phyloP scores from a whole-genome alignment of 139 green algal genomes.

The Picocystis salinarum region DNA sequence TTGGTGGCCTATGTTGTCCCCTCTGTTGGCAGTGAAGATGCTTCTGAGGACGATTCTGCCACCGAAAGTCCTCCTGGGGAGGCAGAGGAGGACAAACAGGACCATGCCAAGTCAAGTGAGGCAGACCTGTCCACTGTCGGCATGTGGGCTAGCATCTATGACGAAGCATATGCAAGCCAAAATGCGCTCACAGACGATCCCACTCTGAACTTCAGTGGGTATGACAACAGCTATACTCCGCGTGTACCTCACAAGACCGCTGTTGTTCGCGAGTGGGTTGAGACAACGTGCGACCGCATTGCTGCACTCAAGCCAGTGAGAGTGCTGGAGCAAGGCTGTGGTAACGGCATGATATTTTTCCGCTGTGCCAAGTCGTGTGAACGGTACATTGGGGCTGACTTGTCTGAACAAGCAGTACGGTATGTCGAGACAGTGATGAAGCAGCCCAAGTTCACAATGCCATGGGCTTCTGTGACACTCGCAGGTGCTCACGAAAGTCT shows the following conservation, averaged over 20 bases:
- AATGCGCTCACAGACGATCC: constrained; percentile 10
- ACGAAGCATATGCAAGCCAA: constrained; percentile 5
- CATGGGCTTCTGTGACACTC: constrained; percentile 1
- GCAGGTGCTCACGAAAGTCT: constrained; percentile 8
- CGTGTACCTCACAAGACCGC: constrained; percentile 2
- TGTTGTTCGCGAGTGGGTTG: constrained; percentile 9
- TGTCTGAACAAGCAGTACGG: not conserved
- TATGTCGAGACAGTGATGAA: not conserved
- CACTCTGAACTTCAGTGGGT: constrained; percentile 12
- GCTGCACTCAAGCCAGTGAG: constrained; percentile 1
- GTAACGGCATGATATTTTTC: constrained; percentile 13
- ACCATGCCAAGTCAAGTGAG: not conserved
- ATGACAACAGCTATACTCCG: constrained; percentile 10
- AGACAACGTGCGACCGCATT: constrained; percentile 5
- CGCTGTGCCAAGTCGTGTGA: constrained; percentile 1
- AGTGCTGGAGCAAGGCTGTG: constrained; percentile 5
- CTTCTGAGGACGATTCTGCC: not conserved
- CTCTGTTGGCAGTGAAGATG: too few relatives aligned
- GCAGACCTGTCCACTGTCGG: constrained; percentile 5
- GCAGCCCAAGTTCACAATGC: not conserved
- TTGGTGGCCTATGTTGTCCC: constrained; percentile 4
- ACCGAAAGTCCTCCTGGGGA: not conserved
- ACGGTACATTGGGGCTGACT: constrained; percentile 4
- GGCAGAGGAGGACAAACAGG: not conserved
- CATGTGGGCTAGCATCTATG: constrained; percentile 7